Conservation (phyloP, 2,329 filamentous ascomycete species). For the Sclerotinia spermophila region DNA sequence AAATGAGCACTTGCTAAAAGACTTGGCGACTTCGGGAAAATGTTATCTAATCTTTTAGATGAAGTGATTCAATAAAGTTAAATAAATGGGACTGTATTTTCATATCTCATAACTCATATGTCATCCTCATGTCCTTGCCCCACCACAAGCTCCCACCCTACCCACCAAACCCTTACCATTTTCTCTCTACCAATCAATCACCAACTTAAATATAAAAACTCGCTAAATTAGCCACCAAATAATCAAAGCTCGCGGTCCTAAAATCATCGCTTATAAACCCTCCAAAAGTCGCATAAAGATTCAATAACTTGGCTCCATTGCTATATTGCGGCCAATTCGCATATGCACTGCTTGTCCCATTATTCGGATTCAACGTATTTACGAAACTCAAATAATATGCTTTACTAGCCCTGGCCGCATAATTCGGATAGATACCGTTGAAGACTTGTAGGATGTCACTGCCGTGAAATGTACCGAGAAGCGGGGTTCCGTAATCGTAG, state of each 20-base stretch:
- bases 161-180: not conserved
- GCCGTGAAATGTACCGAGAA: slow-evolving; percentile 74
- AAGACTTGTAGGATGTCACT: slow-evolving; percentile 68
- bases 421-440: slow-evolving; percentile 34
- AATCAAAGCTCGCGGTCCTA: slow-evolving; percentile 43
- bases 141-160: not conserved
- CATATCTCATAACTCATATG: not conserved
- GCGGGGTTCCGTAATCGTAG: slow-evolving; percentile 66
- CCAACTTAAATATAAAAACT: slow-evolving; percentile 26
- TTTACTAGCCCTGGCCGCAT: slow-evolving; percentile 56
- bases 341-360: slow-evolving; percentile 42
- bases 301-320: slow-evolving; percentile 45
- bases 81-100: not conserved
- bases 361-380: slow-evolving; percentile 67
- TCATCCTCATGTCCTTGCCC: too few species aligned
- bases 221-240: slow-evolving; percentile 36
- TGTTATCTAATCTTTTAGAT: too few species aligned
- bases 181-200: not conserved
- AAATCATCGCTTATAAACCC: slow-evolving; percentile 48
- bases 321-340: slow-evolving; percentile 50
- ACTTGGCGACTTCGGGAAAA: not conserved
- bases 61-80: too few species aligned
- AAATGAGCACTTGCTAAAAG: not conserved
- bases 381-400: slow-evolving; percentile 72
- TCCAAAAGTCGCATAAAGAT: slow-evolving; percentile 42